A percentile compares a stretch with the other conserved stretches of the same genome.
Evolutionary conservation across 371 early-diverging fungal genomes (phyloP).

Genomic region (Mortierella polycephala): DNA sequence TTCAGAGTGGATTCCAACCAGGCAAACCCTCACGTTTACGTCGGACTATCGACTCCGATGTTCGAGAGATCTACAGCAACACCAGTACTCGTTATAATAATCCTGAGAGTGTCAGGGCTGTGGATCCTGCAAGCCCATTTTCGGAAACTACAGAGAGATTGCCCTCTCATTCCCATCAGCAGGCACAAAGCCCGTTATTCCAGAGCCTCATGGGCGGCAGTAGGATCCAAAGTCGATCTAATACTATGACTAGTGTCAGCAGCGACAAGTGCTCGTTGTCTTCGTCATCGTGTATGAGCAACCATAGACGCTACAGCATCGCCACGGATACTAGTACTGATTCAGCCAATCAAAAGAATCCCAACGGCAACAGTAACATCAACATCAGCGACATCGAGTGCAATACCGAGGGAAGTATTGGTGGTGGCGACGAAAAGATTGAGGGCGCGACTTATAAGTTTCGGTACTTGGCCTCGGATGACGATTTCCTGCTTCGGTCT

Average conservation of each 20-base stretch:
- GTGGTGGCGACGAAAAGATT: not conserved
- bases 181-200: slow-evolving; percentile 29
- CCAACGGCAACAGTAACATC: too few species aligned
- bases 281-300: slow-evolving; percentile 6
- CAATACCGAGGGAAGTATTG: too few species aligned
- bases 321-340: slow-evolving; percentile 1
- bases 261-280: slow-evolving; percentile 13
- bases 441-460: slow-evolving; percentile 33
- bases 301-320: slow-evolving; percentile 5
- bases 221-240: slow-evolving; percentile 20
- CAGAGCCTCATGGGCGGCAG: slow-evolving; percentile 30
- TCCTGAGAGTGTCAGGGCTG: not conserved
- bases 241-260: slow-evolving; percentile 18
- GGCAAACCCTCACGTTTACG: slow-evolving; percentile 35
- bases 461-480: slow-evolving; percentile 75
- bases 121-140: not conserved
- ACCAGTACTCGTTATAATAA: too few species aligned
- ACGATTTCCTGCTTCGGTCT: slow-evolving; percentile 81
- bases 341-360: not conserved
- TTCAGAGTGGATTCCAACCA: slow-evolving; percentile 24
- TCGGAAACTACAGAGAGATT: not conserved
- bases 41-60: slow-evolving; percentile 13
- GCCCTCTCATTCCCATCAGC: not conserved
- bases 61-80: not conserved
- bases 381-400: not conserved